Evolutionary conservation across 1,284 basidiomycete species (phyloP).

Genomic region (Malassezia caprae): DNA sequence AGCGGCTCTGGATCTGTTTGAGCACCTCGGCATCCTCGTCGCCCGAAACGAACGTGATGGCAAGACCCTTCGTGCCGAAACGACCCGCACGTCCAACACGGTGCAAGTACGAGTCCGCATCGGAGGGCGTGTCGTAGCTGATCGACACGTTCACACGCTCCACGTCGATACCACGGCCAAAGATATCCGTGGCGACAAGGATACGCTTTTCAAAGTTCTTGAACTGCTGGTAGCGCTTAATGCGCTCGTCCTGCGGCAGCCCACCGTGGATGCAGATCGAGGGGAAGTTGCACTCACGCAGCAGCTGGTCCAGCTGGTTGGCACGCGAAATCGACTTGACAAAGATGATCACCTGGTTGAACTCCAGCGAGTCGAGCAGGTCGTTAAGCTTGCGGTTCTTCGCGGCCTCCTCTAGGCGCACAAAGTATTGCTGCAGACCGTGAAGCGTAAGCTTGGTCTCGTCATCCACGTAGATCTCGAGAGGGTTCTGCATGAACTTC

Average conservation of each 20-base stretch:
- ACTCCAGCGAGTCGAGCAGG: conserved; percentile 87
- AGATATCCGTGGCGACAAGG: conserved; percentile 47
- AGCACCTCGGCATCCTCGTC: conserved; percentile 89
- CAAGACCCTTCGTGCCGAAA: conserved; percentile 97
- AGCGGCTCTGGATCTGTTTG: conserved; percentile 75
- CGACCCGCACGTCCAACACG: conserved; percentile 97
- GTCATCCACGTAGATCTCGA: conserved; percentile 99
- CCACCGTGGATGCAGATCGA: conserved; percentile 95
- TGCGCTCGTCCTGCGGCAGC: conserved; percentile 87
- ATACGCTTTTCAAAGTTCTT: conserved; percentile 98
- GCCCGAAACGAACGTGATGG: conserved; percentile 90
- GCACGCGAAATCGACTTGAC: conserved; percentile 96
- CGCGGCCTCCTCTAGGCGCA: conserved; percentile 67
- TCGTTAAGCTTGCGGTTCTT: conserved; percentile 99
- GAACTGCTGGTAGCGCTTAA: conserved; percentile 95
- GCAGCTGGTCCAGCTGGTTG: conserved; percentile 86
- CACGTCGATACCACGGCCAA: conserved; percentile 48
- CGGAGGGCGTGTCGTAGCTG: conserved; percentile 70
- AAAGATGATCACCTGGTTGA: conserved; percentile 99
- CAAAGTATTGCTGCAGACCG: conserved; percentile 96
- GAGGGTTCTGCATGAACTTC: conserved; percentile 98
- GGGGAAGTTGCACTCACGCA: conserved; percentile 97
- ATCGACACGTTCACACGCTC: conserved; percentile 48
- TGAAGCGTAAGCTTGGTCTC: conserved; percentile 98
- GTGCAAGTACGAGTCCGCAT: conserved; percentile 96